phyloP scores from a whole-genome alignment of 495 filamentous ascomycete genomes.

The Penicillium silybi region DNA sequence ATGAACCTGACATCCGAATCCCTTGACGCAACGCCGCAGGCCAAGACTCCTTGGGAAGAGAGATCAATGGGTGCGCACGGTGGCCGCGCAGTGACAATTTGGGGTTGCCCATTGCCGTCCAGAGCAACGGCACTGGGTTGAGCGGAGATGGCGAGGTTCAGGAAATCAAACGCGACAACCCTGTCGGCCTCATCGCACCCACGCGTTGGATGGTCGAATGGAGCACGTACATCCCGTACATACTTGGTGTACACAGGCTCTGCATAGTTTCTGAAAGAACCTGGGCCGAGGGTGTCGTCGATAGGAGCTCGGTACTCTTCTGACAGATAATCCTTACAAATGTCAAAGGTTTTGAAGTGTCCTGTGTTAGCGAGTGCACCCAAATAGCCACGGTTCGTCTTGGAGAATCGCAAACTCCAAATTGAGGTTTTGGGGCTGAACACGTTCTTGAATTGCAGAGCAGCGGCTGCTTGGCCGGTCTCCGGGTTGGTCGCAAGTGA shows the following conservation, averaged over 20 bases:
- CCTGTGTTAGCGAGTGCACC: conserved; percentile 75
- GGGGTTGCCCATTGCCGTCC: conserved; percentile 62
- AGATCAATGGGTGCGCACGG: conserved; percentile 49
- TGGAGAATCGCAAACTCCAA: conserved; percentile 76
- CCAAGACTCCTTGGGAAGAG: conserved; percentile 41
- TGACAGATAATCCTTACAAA: conserved; percentile 55
- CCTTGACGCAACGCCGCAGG: conserved; percentile 27
- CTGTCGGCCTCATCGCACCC: conserved; percentile 53
- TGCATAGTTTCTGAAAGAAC: conserved; percentile 37
- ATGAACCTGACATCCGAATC: conserved; percentile 31
- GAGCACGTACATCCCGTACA: conserved; percentile 43
- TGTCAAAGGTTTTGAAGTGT: conserved; percentile 69
- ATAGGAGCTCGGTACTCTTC: conserved; percentile 41
- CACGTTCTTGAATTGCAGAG: conserved; percentile 64
- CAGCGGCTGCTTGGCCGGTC: conserved; percentile 40
- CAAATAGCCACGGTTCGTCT: conserved; percentile 66
- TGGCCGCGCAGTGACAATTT: conserved; percentile 58
- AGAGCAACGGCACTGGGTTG: conserved; percentile 66
- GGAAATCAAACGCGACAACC: conserved; percentile 84
- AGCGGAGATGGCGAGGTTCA: conserved; percentile 57
- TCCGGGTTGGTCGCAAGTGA: conserved; percentile 30
- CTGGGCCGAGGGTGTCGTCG: conserved; percentile 39
- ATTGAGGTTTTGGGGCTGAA: conserved; percentile 59
- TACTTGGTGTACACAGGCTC: conserved; percentile 46
- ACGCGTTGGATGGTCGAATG: conserved; percentile 41